Base-by-base conservation (phyloP, 31 red algal species). In the Porphyra umbilicalis region DNA sequence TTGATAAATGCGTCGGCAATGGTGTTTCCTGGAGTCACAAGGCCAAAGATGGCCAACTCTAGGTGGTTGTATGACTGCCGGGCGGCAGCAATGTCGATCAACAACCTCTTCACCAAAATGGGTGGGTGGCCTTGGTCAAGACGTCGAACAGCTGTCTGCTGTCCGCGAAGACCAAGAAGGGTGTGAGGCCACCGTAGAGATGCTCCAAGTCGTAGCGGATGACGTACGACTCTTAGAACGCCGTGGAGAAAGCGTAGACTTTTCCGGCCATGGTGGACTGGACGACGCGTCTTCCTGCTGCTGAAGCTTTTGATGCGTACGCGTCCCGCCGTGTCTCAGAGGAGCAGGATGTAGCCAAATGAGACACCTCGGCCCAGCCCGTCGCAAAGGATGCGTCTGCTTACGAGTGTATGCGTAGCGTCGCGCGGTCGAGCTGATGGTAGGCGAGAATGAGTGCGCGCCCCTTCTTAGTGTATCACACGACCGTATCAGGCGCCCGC, bases 361-460 rank as follows among this genome's bases (percentile, higher is more conserved):
- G 0, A 57, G 82, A 76, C 25, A 46, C 76, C 8, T 34, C 15
- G 0, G 40, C 1, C 9, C 33, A 20, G 57, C 25, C 76, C 15
- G 39, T 79, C 33, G 71, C 46, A 79, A 78, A 83, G 25, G 80
- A 82, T 38, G 36, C 80, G 75, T 88, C 85, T 34, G 79, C 37
- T n/a, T 76, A 88, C 6, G 83, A 39, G 36, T 31, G 32, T 4
- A 89, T 11, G 8, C 77, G 39, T 6, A 89, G 30, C 9, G 82
- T 44, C 20, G 79, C 37, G 38, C 13, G 16, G 76, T 89, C 46
- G 0, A 89, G 77, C 76, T 0, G 34, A 32, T 35, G 67, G 36
- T 84, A 7, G 1, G 30, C n/a, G 15, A 88, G 30, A 0, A 76
- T 36, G 0, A 83, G 10, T 8, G 34, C 75, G 38, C 83, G 39